These are phyloP conservation scores for Neurospora sp. DNA, from an alignment of 2,329 filamentous ascomycete genomes.

Conservation along the genomic window DNA sequence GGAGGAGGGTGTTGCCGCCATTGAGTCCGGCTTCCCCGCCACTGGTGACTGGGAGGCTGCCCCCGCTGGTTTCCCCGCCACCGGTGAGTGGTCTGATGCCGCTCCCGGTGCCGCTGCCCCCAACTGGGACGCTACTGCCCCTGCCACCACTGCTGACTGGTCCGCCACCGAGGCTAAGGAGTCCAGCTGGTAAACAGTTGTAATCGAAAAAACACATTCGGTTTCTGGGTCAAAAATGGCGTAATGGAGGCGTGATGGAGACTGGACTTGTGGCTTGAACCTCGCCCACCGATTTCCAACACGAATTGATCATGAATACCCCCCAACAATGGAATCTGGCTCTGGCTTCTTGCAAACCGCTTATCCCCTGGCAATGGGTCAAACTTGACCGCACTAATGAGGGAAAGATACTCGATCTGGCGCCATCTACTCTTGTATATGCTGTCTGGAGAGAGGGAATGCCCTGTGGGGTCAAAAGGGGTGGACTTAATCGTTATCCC, in stretches of 20 bases:
- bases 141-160: constrained; percentile 48
- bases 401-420: constrained; percentile 90
- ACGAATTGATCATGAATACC: constrained; percentile 10
- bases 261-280: constrained; percentile 11
- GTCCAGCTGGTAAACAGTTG: constrained; percentile 37
- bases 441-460: constrained; percentile 65
- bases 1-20: constrained; percentile 69
- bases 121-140: constrained; percentile 45
- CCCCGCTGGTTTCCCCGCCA: constrained; percentile 56
- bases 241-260: constrained; percentile 13
- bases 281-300: constrained; percentile 9
- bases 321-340: not conserved
- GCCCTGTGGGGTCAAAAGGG: constrained; percentile 87
- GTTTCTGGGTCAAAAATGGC: constrained; percentile 16
- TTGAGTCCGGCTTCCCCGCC: constrained; percentile 69
- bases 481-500: constrained; percentile 85
- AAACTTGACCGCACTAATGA: constrained; percentile 77
- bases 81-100: constrained; percentile 48
- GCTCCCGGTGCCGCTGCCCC: constrained; percentile 28
- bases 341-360: constrained; percentile 12
- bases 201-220: constrained; percentile 17
- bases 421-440: constrained; percentile 1
- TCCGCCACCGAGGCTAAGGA: constrained; percentile 41
- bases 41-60: constrained; percentile 78
- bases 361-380: constrained; percentile 31